A percentile compares a stretch with the other conserved stretches of the same genome.
Evolutionary conservation across 2,329 filamentous ascomycete species (phyloP).

Genomic region (Ceratocystis alfenasii): DNA sequence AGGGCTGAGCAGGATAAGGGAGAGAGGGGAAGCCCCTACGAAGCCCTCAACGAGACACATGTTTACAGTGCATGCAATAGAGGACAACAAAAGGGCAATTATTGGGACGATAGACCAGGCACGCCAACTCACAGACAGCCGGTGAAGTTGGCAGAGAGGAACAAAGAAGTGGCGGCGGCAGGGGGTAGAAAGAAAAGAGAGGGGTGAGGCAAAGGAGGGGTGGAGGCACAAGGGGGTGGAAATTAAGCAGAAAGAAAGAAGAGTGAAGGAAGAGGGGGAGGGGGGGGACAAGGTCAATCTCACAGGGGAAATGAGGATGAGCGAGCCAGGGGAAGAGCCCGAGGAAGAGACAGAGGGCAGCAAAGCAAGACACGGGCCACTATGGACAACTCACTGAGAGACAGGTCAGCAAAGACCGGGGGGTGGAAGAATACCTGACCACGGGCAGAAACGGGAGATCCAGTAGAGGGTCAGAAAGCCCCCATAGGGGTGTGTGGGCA

Average conservation of each 20-base stretch:
- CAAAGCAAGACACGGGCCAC: not conserved
- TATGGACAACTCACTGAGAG: not conserved
- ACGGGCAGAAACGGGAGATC: not conserved
- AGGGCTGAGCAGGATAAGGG: too few species aligned
- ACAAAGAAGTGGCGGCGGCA: slow-evolving; percentile 11
- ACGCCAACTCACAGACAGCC: not conserved
- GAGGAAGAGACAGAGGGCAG: slow-evolving; percentile 1
- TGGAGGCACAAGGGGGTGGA: not conserved
- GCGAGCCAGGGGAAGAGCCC: slow-evolving; percentile 14
- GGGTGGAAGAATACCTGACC: not conserved
- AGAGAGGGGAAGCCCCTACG: too few species aligned
- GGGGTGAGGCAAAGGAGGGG: not conserved
- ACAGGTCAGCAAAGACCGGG: not conserved
- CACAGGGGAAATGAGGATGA: slow-evolving; percentile 19
- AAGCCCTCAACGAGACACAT: too few species aligned
- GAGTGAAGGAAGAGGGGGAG: not conserved
- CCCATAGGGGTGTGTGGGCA: not conserved
- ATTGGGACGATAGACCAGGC: not conserved
- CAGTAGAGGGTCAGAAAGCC: not conserved
- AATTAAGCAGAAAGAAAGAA: not conserved
- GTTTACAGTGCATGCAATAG: too few species aligned
- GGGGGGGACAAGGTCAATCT: slow-evolving; percentile 12
- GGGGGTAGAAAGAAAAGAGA: not conserved
- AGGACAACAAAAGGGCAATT: not conserved
- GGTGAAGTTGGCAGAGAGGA: slow-evolving; percentile 15